phyloP scores from a whole-genome alignment of 2,329 filamentous ascomycete genomes.

The Chaetomium sp. region DNA sequence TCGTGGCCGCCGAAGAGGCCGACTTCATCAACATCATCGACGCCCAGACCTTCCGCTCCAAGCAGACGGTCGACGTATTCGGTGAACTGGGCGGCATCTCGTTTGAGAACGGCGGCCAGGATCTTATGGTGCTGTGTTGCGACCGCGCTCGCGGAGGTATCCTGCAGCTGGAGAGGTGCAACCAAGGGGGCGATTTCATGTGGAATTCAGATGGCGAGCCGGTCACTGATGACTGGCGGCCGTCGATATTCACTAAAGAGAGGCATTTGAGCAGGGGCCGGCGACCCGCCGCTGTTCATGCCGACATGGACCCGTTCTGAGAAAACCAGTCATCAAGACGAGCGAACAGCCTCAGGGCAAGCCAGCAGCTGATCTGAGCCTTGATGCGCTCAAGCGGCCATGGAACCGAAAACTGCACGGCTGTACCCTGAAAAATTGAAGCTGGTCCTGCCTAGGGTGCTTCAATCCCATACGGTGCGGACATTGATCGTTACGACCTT shows the following conservation, averaged over 20 bases:
- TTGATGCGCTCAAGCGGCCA: neutral
- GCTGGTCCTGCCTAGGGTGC: neutral
- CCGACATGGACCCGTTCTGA: slow-evolving; percentile 37
- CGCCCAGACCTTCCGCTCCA: slow-evolving; percentile 62
- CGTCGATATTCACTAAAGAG: slow-evolving; percentile 33
- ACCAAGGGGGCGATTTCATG: slow-evolving; percentile 38
- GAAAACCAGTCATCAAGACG: neutral
- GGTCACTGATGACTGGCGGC: slow-evolving; percentile 35
- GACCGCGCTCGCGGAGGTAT: slow-evolving; percentile 69
- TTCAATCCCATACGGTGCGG: neutral
- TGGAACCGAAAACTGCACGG: neutral
- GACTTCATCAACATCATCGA: slow-evolving; percentile 74
- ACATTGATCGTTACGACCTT: neutral
- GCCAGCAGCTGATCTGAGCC: too few species aligned
- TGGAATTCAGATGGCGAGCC: slow-evolving; percentile 30
- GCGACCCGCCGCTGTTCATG: slow-evolving; percentile 27
- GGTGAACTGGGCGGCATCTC: slow-evolving; percentile 71
- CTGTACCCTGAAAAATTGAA: neutral
- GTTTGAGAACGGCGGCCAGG: slow-evolving; percentile 67
- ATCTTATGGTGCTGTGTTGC: slow-evolving; percentile 68
- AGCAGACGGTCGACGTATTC: slow-evolving; percentile 73
- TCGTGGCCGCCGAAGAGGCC: slow-evolving; percentile 75
- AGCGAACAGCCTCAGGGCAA: neutral
- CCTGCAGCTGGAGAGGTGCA: slow-evolving; percentile 60
- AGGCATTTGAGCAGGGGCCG: slow-evolving; percentile 26